phyloP scores from a whole-genome alignment of 2,329 filamentous ascomycete species.

The Xylariales sp. region DNA sequence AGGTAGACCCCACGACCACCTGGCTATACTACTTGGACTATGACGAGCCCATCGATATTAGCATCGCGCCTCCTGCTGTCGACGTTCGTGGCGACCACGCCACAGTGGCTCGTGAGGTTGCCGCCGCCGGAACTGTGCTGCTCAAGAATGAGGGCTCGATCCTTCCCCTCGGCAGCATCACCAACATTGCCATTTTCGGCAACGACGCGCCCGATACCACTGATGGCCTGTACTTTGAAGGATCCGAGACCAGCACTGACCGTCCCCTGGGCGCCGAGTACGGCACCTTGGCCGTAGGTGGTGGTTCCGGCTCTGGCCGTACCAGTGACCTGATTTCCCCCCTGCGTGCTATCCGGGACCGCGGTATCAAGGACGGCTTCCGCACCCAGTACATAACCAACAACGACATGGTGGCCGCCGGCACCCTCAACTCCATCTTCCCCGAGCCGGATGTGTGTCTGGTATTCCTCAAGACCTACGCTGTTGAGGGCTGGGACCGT shows the following conservation, averaged over 20 bases:
- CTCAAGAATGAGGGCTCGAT: conserved; percentile 41
- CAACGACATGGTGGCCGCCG: neutral
- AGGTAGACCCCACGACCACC: conserved; percentile 19
- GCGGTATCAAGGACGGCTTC: conserved; percentile 29
- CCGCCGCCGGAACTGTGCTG: conserved; percentile 28
- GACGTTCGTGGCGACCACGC: conserved; percentile 32
- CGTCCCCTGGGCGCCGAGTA: conserved; percentile 30
- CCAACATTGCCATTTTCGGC: conserved; percentile 43
- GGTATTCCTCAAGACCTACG: conserved; percentile 50
- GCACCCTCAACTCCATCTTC: neutral
- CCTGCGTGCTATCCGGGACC: conserved; percentile 45
- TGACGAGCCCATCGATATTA: conserved; percentile 29
- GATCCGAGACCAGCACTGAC: neutral
- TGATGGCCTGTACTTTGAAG: conserved; percentile 32
- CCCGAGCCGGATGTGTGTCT: conserved; percentile 48
- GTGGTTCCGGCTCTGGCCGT: conserved; percentile 48
- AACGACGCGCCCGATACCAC: conserved; percentile 48
- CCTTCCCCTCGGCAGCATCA: conserved; percentile 36
- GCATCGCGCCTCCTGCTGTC: conserved; percentile 29
- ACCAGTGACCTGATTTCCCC: conserved; percentile 51
- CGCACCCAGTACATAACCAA: neutral
- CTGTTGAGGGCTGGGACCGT: conserved; percentile 57
- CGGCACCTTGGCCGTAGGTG: conserved; percentile 47
- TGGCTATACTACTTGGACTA: too few species aligned
- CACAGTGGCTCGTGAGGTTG: conserved; percentile 24